Evolutionary conservation across 495 filamentous ascomycete genomes (phyloP).

Genomic region (Entonaema liquescens): DNA sequence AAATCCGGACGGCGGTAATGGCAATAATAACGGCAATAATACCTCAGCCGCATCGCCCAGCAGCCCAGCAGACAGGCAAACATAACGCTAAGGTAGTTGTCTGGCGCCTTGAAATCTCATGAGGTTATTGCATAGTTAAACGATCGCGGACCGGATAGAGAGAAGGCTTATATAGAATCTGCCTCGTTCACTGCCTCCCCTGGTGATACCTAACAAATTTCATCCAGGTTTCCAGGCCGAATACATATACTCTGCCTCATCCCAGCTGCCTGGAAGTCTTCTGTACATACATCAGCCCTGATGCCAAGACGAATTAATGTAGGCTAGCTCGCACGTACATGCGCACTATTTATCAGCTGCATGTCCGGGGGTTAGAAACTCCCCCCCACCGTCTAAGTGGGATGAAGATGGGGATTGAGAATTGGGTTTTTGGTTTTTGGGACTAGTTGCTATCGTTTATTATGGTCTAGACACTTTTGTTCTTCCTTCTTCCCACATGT

Average conservation of each 20-base stretch:
- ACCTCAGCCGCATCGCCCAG: slow-evolving; percentile 17
- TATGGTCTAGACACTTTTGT: not conserved
- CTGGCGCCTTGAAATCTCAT: not conserved
- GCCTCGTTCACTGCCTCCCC: slow-evolving; percentile 19
- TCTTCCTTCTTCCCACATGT: not conserved
- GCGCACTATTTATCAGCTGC: slow-evolving; percentile 22
- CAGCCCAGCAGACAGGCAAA: slow-evolving; percentile 2
- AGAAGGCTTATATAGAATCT: slow-evolving; percentile 19
- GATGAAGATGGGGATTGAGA: slow-evolving; percentile 5
- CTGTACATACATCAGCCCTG: slow-evolving; percentile 22
- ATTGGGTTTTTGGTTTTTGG: not conserved
- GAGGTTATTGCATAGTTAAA: slow-evolving; percentile 3
- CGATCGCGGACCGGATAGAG: not conserved
- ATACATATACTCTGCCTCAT: not conserved
- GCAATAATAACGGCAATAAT: not conserved
- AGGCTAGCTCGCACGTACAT: slow-evolving; percentile 3
- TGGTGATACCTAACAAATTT: not conserved
- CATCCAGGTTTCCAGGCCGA: slow-evolving; percentile 11
- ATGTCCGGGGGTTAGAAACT: slow-evolving; percentile 20
- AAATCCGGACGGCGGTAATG: not conserved
- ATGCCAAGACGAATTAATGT: slow-evolving; percentile 17
- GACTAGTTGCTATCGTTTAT: not conserved
- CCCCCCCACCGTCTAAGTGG: slow-evolving; percentile 12
- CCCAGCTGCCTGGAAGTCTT: slow-evolving; percentile 17
- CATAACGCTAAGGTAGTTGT: not conserved